A percentile compares a stretch with the other conserved stretches of the same genome.
Conservation (phyloP, 2,329 filamentous ascomycete species). For the Colletotrichum melonis region DNA sequence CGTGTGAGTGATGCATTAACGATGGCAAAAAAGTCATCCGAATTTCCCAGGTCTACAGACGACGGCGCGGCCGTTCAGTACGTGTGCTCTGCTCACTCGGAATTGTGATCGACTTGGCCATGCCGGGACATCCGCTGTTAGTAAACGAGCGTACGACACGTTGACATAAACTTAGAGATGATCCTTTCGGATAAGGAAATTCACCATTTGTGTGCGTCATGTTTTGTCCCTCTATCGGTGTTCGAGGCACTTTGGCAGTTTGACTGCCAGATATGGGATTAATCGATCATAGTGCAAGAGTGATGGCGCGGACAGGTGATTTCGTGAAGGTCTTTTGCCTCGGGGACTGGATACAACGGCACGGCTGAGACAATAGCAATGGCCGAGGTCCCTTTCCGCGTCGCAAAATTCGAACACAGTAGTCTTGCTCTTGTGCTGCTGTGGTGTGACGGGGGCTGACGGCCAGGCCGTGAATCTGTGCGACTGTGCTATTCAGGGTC, state of each 20-base stretch:
- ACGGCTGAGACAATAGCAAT: conserved; percentile 1
- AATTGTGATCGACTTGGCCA: neutral
- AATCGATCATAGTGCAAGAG: neutral
- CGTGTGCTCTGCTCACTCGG: neutral
- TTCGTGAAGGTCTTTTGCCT: neutral
- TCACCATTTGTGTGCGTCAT: neutral
- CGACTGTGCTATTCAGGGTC: neutral
- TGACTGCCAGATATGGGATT: neutral
- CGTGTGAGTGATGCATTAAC: neutral
- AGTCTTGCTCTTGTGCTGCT: neutral
- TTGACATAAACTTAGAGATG: neutral
- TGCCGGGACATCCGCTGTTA: neutral
- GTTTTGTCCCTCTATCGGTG: conserved; percentile 6
- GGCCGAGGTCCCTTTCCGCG: conserved; percentile 8
- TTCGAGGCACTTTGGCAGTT: neutral
- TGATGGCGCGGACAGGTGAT: neutral
- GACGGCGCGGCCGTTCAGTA: neutral
- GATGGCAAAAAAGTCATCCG: neutral
- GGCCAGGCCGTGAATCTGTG: neutral
- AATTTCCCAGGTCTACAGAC: neutral
- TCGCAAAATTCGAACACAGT: neutral
- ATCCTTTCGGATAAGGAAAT: neutral
- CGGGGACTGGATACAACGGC: neutral
- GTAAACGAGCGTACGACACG: neutral
- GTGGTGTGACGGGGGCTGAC: conserved; percentile 2